Percentiles rank a stretch among this genome's conserved stretches.
Evolutionary conservation across 352 stramenopile species (phyloP).

Genomic region (Pythium phragmitis): DNA sequence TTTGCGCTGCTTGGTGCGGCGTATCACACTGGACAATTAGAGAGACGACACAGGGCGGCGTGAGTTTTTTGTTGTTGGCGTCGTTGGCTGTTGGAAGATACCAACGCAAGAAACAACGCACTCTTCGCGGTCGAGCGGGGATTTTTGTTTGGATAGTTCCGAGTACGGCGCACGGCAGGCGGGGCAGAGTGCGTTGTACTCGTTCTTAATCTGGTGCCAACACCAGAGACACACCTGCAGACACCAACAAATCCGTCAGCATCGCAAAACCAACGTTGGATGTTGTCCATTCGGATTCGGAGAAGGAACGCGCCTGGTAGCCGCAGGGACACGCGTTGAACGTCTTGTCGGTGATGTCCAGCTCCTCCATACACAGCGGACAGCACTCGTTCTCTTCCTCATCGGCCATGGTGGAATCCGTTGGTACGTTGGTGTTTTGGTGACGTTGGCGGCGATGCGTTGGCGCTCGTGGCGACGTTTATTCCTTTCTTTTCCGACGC

Average conservation of each 20-base stretch:
- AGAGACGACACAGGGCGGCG: neutral
- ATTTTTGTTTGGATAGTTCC: slow-evolving; percentile 89
- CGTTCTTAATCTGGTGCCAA: slow-evolving; percentile 99
- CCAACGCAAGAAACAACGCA: slow-evolving; percentile 25
- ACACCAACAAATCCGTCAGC: neutral
- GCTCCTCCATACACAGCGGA: slow-evolving; percentile 98
- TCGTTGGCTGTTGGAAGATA: neutral
- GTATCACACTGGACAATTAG: slow-evolving; percentile 46
- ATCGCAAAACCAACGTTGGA: neutral
- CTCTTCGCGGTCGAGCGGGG: slow-evolving; percentile 95
- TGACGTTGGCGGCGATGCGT: slow-evolving; percentile 22
- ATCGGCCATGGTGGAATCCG: slow-evolving; percentile 45
- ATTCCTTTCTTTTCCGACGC: slow-evolving; percentile 11
- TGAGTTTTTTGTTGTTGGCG: neutral
- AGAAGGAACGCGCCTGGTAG: slow-evolving; percentile 83
- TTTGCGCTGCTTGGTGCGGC: slow-evolving; percentile 79
- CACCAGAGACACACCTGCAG: slow-evolving; percentile 98
- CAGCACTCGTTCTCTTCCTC: slow-evolving; percentile 92
- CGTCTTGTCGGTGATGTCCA: slow-evolving; percentile 98
- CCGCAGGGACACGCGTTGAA: slow-evolving; percentile 99
- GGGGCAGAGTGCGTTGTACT: slow-evolving; percentile 97
- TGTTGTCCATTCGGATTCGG: neutral
- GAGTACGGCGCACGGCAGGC: slow-evolving; percentile 97
- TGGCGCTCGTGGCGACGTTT: neutral
- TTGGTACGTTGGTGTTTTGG: slow-evolving; percentile 4